phyloP scores from a whole-genome alignment of 2,329 filamentous ascomycete species.

The Nemania bipapillata region DNA sequence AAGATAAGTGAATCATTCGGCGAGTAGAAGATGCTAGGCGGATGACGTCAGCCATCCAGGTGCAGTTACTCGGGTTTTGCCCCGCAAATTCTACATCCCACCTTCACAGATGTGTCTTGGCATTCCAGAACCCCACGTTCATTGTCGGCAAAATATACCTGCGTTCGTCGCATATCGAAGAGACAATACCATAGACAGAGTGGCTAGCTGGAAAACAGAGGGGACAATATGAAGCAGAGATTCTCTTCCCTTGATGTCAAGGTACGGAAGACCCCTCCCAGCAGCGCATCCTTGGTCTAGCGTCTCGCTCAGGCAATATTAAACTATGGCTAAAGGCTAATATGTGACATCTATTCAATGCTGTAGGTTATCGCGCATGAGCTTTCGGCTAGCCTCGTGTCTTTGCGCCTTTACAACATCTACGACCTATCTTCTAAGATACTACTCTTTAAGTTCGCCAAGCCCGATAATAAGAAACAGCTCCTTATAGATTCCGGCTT shows the following conservation, averaged over 20 bases:
- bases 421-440: slow-evolving; percentile 97
- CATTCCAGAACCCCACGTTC: slow-evolving; percentile 29
- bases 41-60: slow-evolving; percentile 29
- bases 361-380: slow-evolving; percentile 90
- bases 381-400: slow-evolving; percentile 79
- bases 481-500: slow-evolving; percentile 94
- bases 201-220: not conserved
- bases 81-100: slow-evolving; percentile 30
- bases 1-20: slow-evolving; percentile 32
- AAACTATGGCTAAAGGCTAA: not conserved
- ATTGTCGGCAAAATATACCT: slow-evolving; percentile 1
- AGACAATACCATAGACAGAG: not conserved
- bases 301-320: not conserved
- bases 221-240: slow-evolving; percentile 64
- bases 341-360: not conserved
- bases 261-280: slow-evolving; percentile 49
- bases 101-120: slow-evolving; percentile 11
- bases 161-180: not conserved
- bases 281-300: not conserved
- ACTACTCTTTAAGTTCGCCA: slow-evolving; percentile 93
- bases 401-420: slow-evolving; percentile 87
- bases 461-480: slow-evolving; percentile 88
- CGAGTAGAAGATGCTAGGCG: slow-evolving; percentile 11
- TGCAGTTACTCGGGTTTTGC: not conserved
- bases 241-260: slow-evolving; percentile 69